Evolutionary conservation across 23 red algal genomes (phyloP).

Genomic region (Cyanidioschyzon merolae): DNA sequence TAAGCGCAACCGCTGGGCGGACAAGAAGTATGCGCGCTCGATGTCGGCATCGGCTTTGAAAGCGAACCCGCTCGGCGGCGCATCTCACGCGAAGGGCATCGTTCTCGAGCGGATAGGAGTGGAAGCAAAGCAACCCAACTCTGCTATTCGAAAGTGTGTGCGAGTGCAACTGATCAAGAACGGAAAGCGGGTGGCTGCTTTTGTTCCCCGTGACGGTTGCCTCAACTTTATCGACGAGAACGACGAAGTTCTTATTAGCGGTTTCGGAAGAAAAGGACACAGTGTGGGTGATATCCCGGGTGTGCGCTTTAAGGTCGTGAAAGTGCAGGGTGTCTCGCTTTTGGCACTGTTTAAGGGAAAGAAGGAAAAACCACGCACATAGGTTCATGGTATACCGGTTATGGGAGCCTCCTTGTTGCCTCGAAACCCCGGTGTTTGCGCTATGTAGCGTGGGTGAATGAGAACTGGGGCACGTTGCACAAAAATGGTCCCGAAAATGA

Average conservation of each 20-base stretch:
- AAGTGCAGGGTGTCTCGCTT: slow-evolving; percentile 82
- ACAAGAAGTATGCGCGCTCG: slow-evolving; percentile 87
- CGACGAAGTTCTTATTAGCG: slow-evolving; percentile 85
- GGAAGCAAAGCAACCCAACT: slow-evolving; percentile 99
- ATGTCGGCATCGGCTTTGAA: slow-evolving; percentile 79
- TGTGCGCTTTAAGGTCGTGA: slow-evolving; percentile 98
- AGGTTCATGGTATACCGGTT: neutral
- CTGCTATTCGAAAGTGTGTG: slow-evolving; percentile 94
- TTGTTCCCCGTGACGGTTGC: slow-evolving; percentile 90
- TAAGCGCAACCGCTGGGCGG: slow-evolving; percentile 77
- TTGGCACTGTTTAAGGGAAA: slow-evolving; percentile 85
- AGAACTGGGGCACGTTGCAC: too few species aligned
- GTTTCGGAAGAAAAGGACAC: slow-evolving; percentile 94
- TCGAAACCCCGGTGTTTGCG: too few species aligned
- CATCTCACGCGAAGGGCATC: slow-evolving; percentile 98
- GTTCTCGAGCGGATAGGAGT: slow-evolving; percentile 95
- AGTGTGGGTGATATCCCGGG: slow-evolving; percentile 95
- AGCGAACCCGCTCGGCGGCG: slow-evolving; percentile 91
- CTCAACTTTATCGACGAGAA: slow-evolving; percentile 99
- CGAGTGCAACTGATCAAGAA: slow-evolving; percentile 99
- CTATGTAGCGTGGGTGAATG: too few species aligned
- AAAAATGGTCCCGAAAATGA: too few species aligned
- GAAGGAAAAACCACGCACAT: slow-evolving; percentile 98
- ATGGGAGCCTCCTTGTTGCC: too few species aligned
- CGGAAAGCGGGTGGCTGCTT: slow-evolving; percentile 97